Conservation (phyloP, 352 stramenopile genomes). For the Pythium aristosporum region DNA sequence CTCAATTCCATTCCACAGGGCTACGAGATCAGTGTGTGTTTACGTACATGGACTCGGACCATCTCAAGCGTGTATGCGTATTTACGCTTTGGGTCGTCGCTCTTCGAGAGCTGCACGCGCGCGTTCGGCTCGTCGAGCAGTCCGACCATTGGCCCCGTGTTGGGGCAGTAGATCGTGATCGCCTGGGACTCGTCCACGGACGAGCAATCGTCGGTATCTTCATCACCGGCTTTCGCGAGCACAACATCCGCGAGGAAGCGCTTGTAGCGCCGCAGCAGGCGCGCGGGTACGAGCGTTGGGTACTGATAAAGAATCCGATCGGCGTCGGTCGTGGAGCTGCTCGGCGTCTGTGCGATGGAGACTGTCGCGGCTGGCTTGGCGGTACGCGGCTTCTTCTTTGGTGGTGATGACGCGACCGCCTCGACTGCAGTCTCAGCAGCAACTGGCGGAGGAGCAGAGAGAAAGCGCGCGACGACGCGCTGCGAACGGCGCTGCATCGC, state of each 20-base stretch:
- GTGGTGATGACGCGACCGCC: slow-evolving; percentile 18
- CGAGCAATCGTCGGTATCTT: neutral
- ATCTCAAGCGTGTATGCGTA: slow-evolving; percentile 86
- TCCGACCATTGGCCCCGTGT: slow-evolving; percentile 80
- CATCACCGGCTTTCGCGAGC: slow-evolving; percentile 32
- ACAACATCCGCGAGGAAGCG: slow-evolving; percentile 81
- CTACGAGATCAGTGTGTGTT: no score
- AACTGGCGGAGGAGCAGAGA: slow-evolving; percentile 3
- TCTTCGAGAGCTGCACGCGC: slow-evolving; percentile 77
- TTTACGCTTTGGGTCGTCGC: slow-evolving; percentile 72
- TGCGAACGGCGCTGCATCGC: slow-evolving; percentile 44
- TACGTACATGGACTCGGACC: slow-evolving; percentile 75
- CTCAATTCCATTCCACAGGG: neutral
- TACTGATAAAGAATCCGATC: slow-evolving; percentile 52
- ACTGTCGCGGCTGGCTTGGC: slow-evolving; percentile 3
- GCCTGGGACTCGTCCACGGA: slow-evolving; percentile 31
- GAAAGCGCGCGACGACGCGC: slow-evolving; percentile 2
- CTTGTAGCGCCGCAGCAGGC: slow-evolving; percentile 77
- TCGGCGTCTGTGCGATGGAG: slow-evolving; percentile 1
- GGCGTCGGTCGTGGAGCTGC: neutral
- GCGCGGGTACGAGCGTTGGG: slow-evolving; percentile 46
- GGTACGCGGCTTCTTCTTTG: slow-evolving; percentile 28
- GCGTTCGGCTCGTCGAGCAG: slow-evolving; percentile 66
- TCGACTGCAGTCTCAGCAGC: neutral
- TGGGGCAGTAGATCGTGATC: slow-evolving; percentile 80